phyloP scores from a whole-genome alignment of 2,329 filamentous ascomycete genomes.

The Canariomyces notabilis region DNA sequence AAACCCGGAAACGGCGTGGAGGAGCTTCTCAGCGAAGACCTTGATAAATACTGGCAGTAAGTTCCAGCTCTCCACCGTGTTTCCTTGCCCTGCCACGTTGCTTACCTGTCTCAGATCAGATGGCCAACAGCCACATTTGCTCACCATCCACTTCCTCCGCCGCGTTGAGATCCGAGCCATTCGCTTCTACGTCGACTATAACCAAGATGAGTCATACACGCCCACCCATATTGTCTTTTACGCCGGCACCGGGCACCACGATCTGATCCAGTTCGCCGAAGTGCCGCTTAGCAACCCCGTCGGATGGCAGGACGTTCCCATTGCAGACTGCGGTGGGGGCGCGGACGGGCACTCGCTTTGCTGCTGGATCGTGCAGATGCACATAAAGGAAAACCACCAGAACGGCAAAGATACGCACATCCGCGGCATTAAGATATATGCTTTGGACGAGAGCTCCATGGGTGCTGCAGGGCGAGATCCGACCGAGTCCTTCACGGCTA shows the following conservation, averaged over 20 bases:
- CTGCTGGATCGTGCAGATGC: conserved; percentile 84
- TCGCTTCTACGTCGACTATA: conserved; percentile 84
- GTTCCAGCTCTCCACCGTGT: conserved; percentile 26
- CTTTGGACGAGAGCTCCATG: conserved; percentile 47
- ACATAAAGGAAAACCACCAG: conserved; percentile 93
- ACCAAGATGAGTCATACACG: conserved; percentile 91
- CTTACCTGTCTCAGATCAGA: conserved; percentile 54
- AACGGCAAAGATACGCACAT: conserved; percentile 99
- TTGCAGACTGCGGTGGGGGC: conserved; percentile 50
- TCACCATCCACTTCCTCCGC: conserved; percentile 79
- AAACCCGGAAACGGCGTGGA: conserved; percentile 77
- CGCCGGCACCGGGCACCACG: conserved; percentile 86
- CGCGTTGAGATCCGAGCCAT: conserved; percentile 73
- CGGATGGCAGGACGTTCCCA: conserved; percentile 85
- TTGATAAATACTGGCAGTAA: conserved; percentile 74
- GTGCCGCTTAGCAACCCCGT: conserved; percentile 73
- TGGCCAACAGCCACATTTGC: conserved; percentile 74
- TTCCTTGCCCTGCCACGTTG: background rate
- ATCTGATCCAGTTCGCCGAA: conserved; percentile 79
- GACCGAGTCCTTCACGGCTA: conserved; percentile 31
- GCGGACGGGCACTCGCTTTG: conserved; percentile 69
- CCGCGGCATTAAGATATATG: conserved; percentile 82
- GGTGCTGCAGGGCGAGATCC: conserved; percentile 34
- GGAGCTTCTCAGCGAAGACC: conserved; percentile 68
- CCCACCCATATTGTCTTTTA: conserved; percentile 87